phyloP scores from a whole-genome alignment of 179 eudicot species.

The Sideroxylon spinosum region DNA sequence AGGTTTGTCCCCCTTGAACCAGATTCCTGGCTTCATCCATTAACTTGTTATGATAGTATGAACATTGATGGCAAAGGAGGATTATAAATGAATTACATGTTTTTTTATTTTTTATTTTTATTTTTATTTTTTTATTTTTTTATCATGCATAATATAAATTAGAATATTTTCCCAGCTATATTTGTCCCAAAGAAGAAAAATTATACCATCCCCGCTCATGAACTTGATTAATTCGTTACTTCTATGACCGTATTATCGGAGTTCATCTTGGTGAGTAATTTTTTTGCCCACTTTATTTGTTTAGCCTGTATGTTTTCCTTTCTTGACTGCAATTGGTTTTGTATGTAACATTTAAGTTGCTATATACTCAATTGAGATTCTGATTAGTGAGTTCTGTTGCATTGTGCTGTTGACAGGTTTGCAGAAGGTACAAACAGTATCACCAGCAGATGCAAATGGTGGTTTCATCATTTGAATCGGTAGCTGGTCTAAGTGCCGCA shows the following conservation, averaged over 20 bases:
- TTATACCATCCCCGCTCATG: not conserved
- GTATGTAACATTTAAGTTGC: not conserved
- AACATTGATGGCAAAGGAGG: not conserved
- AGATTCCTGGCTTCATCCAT: no score
- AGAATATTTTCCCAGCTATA: no score
- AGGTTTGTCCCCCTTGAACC: no score
- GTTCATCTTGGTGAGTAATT: not conserved
- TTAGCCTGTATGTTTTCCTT: not conserved
- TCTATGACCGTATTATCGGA: not conserved
- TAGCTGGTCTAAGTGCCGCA: conserved; percentile 53
- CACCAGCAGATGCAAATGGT: conserved; percentile 70
- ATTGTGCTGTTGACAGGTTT: conserved; percentile 32
- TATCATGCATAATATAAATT: no score
- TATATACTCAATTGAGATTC: not conserved
- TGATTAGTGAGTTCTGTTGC: not conserved
- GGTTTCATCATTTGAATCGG: conserved; percentile 55
- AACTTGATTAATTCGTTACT: not conserved
- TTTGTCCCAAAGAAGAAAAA: no score
- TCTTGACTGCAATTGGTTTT: not conserved
- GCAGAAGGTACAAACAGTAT: conserved; percentile 64
- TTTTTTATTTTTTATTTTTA: no score
- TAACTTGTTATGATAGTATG: not conserved
- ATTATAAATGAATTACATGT: not conserved
- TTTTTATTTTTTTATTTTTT: no score
- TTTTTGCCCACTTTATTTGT: not conserved